Evolutionary conservation across 208 protist genomes (phyloP).

Genomic region (Strigomonas culicis): DNA sequence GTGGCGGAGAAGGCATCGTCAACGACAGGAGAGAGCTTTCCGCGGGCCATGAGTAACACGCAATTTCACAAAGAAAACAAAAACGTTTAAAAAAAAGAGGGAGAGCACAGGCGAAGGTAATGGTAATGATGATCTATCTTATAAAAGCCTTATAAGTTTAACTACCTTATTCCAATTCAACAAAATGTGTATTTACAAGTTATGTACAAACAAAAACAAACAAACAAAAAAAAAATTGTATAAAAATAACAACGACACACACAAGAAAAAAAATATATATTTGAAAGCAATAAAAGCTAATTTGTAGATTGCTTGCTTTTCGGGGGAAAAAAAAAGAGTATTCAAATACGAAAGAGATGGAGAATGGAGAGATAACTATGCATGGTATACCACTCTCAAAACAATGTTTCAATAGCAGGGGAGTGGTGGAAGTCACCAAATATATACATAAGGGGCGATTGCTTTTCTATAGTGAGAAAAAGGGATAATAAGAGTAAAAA

Average conservation of each 20-base stretch:
- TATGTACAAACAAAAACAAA: neutral
- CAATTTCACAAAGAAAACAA: neutral
- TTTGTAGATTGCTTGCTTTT: neutral
- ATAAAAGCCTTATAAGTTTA: too few relatives aligned
- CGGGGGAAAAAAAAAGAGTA: conserved; percentile 4
- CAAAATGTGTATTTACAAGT: neutral
- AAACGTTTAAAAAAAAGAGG: too few relatives aligned
- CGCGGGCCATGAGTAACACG: neutral
- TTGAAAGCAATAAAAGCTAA: too few relatives aligned
- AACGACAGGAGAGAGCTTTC: conserved; percentile 25
- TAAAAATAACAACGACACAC: too few relatives aligned
- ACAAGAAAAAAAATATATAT: too few relatives aligned
- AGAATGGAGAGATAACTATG: neutral
- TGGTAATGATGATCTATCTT: neutral
- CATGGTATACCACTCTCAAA: too few relatives aligned
- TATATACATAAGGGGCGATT: too few relatives aligned
- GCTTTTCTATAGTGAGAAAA: neutral
- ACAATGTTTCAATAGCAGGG: too few relatives aligned
- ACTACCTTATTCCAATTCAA: too few relatives aligned
- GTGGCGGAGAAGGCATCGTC: conserved; percentile 60
- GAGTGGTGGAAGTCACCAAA: too few relatives aligned
- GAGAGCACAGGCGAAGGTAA: neutral
- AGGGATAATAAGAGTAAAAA: conserved; percentile 9
- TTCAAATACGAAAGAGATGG: neutral
- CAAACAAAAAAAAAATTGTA: too few relatives aligned